These are phyloP conservation scores for Trichoderma orchidacearum DNA, from an alignment of 495 filamentous ascomycete genomes.

Conservation along the genomic window DNA sequence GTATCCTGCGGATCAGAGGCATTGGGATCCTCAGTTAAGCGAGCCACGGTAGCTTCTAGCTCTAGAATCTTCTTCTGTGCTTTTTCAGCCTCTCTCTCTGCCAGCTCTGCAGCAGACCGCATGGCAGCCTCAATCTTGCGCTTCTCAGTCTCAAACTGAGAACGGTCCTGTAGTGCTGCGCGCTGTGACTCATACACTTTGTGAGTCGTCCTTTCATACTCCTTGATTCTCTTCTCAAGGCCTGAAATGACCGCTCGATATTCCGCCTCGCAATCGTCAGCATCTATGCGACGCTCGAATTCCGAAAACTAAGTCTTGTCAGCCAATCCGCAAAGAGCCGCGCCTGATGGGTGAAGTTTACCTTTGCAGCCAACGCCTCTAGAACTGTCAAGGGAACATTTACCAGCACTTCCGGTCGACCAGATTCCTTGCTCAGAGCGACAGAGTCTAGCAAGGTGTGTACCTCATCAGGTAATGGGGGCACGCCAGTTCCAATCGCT, in stretches of 20 bases:
- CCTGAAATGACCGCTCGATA: not conserved
- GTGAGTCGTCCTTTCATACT: not conserved
- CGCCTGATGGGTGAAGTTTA: not conserved
- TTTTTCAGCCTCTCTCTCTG: not conserved
- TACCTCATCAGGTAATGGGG: not conserved
- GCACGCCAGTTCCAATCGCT: not conserved
- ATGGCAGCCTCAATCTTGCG: not conserved
- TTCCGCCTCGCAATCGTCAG: not conserved
- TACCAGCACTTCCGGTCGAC: not conserved
- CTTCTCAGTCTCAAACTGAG: not conserved
- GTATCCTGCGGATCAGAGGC: not conserved
- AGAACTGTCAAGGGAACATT: not conserved
- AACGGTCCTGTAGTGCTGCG: not conserved
- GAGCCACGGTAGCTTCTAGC: not conserved
- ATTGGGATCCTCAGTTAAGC: not conserved
- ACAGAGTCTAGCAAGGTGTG: not conserved
- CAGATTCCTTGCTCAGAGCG: not conserved
- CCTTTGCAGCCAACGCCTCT: conserved; percentile 1
- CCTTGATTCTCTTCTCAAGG: not conserved
- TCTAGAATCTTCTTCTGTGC: not conserved
- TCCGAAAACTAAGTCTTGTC: not conserved
- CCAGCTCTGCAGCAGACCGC: not conserved
- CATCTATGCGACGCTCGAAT: not conserved
- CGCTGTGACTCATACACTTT: not conserved
- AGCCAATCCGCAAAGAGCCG: not conserved